phyloP scores from a whole-genome alignment of 768 basidiomycete species.

The Sporobolomyces phaffii region DNA sequence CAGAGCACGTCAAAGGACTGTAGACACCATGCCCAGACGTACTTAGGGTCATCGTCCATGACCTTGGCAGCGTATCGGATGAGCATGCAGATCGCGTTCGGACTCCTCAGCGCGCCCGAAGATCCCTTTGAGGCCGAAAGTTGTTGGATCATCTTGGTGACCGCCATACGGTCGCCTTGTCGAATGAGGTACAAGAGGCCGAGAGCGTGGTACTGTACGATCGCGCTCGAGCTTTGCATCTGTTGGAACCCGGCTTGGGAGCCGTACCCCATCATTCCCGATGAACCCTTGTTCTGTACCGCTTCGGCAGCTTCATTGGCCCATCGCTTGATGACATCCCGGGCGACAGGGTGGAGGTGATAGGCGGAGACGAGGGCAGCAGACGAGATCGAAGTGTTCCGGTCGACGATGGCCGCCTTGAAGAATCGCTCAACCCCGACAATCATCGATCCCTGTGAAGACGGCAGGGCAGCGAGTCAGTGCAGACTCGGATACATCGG shows the following conservation, averaged over 20 bases:
- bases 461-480: conserved; percentile 14
- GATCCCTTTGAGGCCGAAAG: conserved; percentile 73
- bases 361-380: conserved; percentile 86
- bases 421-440: conserved; percentile 98
- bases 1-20: conserved; percentile 11
- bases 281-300: conserved; percentile 70
- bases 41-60: conserved; percentile 99
- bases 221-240: conserved; percentile 79
- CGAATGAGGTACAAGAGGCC: conserved; percentile 89
- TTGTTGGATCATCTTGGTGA: conserved; percentile 99
- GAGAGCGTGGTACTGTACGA: conserved; percentile 94
- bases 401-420: conserved; percentile 97
- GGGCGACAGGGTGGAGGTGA: conserved; percentile 85
- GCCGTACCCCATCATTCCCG: conserved; percentile 57
- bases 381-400: conserved; percentile 88
- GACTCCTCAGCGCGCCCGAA: conserved; percentile 79
- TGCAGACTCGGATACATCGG: too few relatives aligned
- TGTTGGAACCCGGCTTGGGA: conserved; percentile 60
- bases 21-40: conserved; percentile 43
- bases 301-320: conserved; percentile 99
- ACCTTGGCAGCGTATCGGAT: conserved; percentile 98
- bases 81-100: conserved; percentile 97
- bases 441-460: conserved; percentile 84
- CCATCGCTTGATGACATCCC: conserved; percentile 96
- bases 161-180: conserved; percentile 96